These are phyloP conservation scores for Trichoderma afroharzianum DNA, from an alignment of 2,329 filamentous ascomycete genomes.

Conservation along the genomic window DNA sequence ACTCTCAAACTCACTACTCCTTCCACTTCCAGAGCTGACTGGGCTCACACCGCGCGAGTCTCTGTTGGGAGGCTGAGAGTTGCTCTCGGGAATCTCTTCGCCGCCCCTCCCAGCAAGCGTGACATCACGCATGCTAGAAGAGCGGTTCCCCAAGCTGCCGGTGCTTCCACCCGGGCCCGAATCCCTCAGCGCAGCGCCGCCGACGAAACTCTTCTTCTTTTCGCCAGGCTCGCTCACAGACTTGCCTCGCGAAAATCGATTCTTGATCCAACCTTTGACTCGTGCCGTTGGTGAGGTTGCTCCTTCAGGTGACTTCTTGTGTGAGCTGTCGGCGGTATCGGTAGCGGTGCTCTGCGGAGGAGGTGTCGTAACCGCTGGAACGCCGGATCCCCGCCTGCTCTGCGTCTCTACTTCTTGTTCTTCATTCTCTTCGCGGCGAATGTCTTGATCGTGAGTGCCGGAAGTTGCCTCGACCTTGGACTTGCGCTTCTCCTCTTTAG, in stretches of 20 bases:
- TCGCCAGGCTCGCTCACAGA: constrained; percentile 37
- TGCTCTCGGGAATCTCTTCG: constrained; percentile 22
- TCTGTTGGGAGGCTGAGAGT: constrained; percentile 3
- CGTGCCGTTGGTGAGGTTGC: constrained; percentile 36
- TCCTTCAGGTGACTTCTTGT: background rate
- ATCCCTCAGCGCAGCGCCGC: constrained; percentile 46
- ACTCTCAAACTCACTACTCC: constrained; percentile 18
- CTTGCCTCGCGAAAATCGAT: constrained; percentile 46
- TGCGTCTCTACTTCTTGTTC: background rate
- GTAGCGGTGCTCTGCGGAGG: background rate
- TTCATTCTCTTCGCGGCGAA: constrained; percentile 10
- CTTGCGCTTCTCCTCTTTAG: constrained; percentile 53
- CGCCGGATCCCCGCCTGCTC: background rate
- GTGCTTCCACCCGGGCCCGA: constrained; percentile 44
- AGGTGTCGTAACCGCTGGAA: background rate
- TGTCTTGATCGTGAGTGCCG: constrained; percentile 21
- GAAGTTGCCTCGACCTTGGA: constrained; percentile 24
- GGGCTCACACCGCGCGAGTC: constrained; percentile 39
- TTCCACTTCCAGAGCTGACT: constrained; percentile 24
- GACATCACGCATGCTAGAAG: constrained; percentile 45
- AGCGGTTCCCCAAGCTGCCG: constrained; percentile 40
- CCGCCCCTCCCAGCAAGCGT: constrained; percentile 41
- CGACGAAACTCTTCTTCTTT: constrained; percentile 44
- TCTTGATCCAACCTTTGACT: constrained; percentile 55
- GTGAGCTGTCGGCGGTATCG: background rate